Evolutionary conservation across 805 yeast species (phyloP), one percentile per base, ranked within the genome.

Genomic region (Geotrichum ghanense): DNA sequence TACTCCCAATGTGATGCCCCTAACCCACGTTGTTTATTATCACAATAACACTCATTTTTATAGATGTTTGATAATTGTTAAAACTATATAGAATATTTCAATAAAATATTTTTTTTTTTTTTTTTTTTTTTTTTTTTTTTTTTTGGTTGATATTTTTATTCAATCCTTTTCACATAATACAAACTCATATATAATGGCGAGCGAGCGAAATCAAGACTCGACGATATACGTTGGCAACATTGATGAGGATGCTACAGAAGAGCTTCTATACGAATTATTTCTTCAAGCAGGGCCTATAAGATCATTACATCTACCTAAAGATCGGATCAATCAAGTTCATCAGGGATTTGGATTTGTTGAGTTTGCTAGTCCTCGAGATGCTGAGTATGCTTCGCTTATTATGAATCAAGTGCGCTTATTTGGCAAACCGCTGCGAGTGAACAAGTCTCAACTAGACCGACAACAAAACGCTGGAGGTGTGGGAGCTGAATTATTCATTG

Each of bases 301-400:
- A 35, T 70, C 75, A 24, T 72, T 92, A 3, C 73, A 81, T 50
- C 68, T 92, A 52, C 97, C 97, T 3, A 80, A 78, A 56, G 96
- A 88, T 58, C 73, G 86, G 51, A 70, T 88, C 3, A 64, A 77
- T 23, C 76, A 75, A 50, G 67, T 74, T 1, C 88, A 83, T 56
- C 94, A 83, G 56, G 97, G 97, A 3, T 90, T 71, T 66, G 97
- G 95, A 7, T 90, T 92, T 64, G 82, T 83, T 1, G 92, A 85
- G 58, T 81, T 83, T 56, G 63, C 67, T 44, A 66, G 70, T 14
- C 64, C 66, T 2, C 68, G 64, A 17, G 96, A 87, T 54, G 81
- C 83, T 0, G 81, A 78, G 6, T 90, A 88, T 59, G 85, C 79
- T 1, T 62, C 74, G 27, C 71, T 74, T 48, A 62, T 83, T 1